phyloP scores from a whole-genome alignment of 2,329 filamentous ascomycete species.

The Aspergillus spinulosporus region DNA sequence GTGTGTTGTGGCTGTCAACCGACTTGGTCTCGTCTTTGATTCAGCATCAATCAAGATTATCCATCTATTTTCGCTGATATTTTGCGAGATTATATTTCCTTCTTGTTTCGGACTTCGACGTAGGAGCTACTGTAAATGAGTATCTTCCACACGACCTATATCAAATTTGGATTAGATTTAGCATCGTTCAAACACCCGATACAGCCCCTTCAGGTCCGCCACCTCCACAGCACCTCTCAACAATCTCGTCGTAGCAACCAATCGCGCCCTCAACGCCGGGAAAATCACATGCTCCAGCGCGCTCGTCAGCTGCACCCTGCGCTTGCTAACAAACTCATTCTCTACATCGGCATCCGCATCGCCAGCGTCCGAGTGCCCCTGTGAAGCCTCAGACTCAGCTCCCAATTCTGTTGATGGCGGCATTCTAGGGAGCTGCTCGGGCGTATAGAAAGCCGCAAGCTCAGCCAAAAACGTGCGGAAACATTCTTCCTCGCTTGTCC shows the following conservation, averaged over 20 bases:
- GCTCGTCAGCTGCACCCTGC: constrained; percentile 69
- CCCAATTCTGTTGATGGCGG: constrained; percentile 1
- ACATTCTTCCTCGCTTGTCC: constrained; percentile 80
- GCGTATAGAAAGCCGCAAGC: constrained; percentile 85
- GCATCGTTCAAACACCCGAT: constrained; percentile 92
- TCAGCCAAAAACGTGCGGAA: constrained; percentile 84
- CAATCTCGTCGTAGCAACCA: constrained; percentile 78
- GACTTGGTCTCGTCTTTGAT: not conserved
- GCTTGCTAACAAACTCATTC: constrained; percentile 46
- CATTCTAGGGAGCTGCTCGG: constrained; percentile 71
- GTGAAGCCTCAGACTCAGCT: not conserved
- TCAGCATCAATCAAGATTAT: not conserved
- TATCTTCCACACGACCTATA: too few species aligned
- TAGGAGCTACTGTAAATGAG: not conserved
- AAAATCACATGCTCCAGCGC: constrained; percentile 86
- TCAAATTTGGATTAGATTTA: constrained; percentile 45
- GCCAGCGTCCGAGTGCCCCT: not conserved
- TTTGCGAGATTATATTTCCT: not conserved
- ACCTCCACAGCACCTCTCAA: constrained; percentile 80
- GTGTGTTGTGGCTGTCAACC: not conserved
- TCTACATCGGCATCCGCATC: constrained; percentile 37
- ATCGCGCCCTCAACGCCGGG: constrained; percentile 77
- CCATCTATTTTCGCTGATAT: not conserved
- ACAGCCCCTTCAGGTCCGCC: constrained; percentile 87
- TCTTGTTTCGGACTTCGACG: not conserved